Conservation (phyloP, 495 filamentous ascomycete species). For the Clavariopsis aquatica region DNA sequence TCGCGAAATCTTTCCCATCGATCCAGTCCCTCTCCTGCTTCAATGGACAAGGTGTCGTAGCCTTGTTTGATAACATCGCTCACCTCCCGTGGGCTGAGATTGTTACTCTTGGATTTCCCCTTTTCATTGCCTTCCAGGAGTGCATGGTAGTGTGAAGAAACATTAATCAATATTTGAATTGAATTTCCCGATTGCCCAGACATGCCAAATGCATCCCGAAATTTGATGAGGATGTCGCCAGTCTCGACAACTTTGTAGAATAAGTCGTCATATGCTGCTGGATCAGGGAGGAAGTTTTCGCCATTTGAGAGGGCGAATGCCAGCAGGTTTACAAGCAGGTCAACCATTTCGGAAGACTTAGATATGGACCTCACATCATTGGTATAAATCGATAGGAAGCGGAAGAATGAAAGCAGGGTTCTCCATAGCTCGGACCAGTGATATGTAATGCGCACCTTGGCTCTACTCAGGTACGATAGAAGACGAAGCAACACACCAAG, state of each 20-base stretch:
- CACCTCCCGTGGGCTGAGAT: constrained; percentile 80
- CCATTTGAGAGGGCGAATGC: constrained; percentile 83
- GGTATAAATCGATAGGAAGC: constrained; percentile 85
- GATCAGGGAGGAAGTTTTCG: constrained; percentile 89
- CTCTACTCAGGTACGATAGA: constrained; percentile 78
- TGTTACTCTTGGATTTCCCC: constrained; percentile 50
- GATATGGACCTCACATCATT: constrained; percentile 66
- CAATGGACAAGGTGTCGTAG: constrained; percentile 88
- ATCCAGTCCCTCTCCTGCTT: constrained; percentile 79
- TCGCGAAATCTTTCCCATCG: constrained; percentile 75
- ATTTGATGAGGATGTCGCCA: constrained; percentile 79
- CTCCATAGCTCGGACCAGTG: constrained; percentile 98
- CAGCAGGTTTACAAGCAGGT: constrained; percentile 78
- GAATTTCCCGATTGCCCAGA: constrained; percentile 57
- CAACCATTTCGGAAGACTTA: constrained; percentile 61
- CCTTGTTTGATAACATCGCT: constrained; percentile 91
- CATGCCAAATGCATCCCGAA: constrained; percentile 71
- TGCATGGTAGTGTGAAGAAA: constrained; percentile 82
- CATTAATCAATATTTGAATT: constrained; percentile 80
- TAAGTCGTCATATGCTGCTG: constrained; percentile 87
- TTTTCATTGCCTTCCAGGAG: constrained; percentile 70
- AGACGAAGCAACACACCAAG: constrained; percentile 80
- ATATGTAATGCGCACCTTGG: constrained; percentile 61
- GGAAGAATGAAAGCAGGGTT: constrained; percentile 81
- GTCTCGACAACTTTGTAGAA: constrained; percentile 98